Conservation (phyloP, 148 eudicot genomes). For the Chenopodium quinoa region DNA sequence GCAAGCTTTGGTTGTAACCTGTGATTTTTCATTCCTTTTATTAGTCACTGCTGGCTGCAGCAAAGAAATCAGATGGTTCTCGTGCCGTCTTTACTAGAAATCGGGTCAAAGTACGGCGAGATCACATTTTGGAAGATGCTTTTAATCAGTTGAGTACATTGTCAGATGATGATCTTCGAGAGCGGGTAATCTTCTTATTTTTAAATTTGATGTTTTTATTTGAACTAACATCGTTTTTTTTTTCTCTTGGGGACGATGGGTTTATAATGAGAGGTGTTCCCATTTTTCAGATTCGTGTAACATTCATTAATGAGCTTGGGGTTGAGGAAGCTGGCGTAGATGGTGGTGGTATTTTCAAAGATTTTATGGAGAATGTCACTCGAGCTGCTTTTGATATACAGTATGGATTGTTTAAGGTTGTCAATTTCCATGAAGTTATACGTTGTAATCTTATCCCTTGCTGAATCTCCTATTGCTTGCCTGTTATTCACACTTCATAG, state of each 20-base stretch:
- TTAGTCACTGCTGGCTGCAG: conserved; percentile 71
- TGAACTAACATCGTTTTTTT: not conserved
- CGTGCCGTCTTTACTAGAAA: conserved; percentile 64
- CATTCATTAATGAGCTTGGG: conserved; percentile 91
- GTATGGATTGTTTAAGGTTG: conserved; percentile 96
- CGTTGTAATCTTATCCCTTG: not conserved
- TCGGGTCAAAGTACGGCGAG: conserved; percentile 77
- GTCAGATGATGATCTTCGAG: conserved; percentile 84
- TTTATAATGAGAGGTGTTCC: not conserved
- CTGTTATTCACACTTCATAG: not conserved
- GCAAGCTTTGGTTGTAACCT: conserved; percentile 4
- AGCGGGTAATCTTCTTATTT: conserved; percentile 46
- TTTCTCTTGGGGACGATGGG: not conserved
- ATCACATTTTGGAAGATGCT: conserved; percentile 91
- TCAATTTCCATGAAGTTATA: conserved; percentile 3
- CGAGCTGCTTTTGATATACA: conserved; percentile 93
- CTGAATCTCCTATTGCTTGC: not conserved
- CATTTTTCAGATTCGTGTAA: conserved; percentile 72
- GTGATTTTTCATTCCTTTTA: conserved; percentile 17
- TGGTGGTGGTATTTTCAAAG: conserved; percentile 98
- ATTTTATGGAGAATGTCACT: conserved; percentile 96
- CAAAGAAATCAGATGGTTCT: conserved; percentile 51
- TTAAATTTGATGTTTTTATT: not conserved
- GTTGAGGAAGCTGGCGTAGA: conserved; percentile 99
- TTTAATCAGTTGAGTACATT: conserved; percentile 67